Evolutionary conservation across 148 eudicot species (phyloP), one percentile per base, ranked within the genome.

Genomic region (Fagopyrum homotropicum): DNA sequence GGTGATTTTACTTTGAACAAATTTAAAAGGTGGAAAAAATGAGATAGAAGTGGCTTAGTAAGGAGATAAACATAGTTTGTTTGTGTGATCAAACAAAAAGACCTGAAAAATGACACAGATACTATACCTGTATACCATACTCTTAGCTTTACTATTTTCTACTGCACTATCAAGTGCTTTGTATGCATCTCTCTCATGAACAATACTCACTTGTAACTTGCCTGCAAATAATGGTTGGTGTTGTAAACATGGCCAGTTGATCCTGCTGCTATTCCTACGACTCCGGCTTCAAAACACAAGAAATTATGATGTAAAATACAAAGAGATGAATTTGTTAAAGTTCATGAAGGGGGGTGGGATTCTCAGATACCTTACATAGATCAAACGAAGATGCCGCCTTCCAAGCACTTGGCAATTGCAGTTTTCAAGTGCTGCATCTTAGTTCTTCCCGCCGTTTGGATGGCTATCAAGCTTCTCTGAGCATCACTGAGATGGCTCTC

Each of bases 351-450:
- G 52, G 2, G 12, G 40, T 7, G 52, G 52, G 11, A 49, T 49
- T 49, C 12, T 49, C 52, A 49, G 71, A 35, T 66, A 66, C 71
- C 71, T 66, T 45, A 69, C 12, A 40, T 35, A 11, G 17, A 49
- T 89, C 84, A 92, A 72, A 73, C 45, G 75, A 84, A 78, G 54
- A 75, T 59, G 45, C 83, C 88, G 72, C 87, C 92, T 76, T 88
- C 85, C 56, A 88, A 73, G 77, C 90, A 90, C 78, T 82, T 88
- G 6, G 85, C 85, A 72, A 90, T 73, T 46, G 79, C 86, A 68
- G 69, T 73, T 85, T 85, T 88, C 82, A 90, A 73, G 49, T 88
- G 86, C 29, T 78, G 85, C 93, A 90, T 86, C 86, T 90, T 87
- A 76, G 79, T 77, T 77, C 71, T 81, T 29, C 91, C 90, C 77